Base-by-base conservation (phyloP, 1,284 basidiomycete species). In the Sporisorium iseilematis-ciliati region DNA sequence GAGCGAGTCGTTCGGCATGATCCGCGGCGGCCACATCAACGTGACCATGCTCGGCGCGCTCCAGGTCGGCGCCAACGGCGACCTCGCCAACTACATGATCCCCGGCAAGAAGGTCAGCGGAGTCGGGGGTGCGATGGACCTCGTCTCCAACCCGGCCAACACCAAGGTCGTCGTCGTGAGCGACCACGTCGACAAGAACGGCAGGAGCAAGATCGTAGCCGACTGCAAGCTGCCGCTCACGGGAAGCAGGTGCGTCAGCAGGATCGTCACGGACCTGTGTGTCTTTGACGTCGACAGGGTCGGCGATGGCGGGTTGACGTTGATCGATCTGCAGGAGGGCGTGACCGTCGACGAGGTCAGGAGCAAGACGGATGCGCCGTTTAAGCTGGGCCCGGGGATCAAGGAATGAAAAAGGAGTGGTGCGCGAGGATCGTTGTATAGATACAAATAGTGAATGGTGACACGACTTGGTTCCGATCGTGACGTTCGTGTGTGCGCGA, bases 51-150 rank as follows among this genome's bases (percentile, higher is more conserved):
- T 92, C 21, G 91, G 91, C 48, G 94, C 95, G 3, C 94, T 98
- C 91, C 92, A 98, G 88, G 95, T 97, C 54, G 94, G 93, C 2
- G 90, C 92, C 77, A 91, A 91, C 23, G 96, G 90, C 94, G 95
- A 98, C 84, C 92, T 98, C 69, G 95, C 96, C 55, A 98, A 98
- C 88, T 98, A 93, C 85, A 97, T 97, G 94, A 94, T 97, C 78
- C 95, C 95, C 16, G 93, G 93, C 33, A 94, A 95, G 87, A 89
- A 94, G 82, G 78, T 80, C 18, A 70, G 74, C 59, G 93, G 93
- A 53, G 95, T 97, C 85, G 95, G 95, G 31, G 95, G 95, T 63
- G 94, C 95, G 1, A 97, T 97, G 94, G 94, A 96, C 84, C 90
- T 81, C 16, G 75, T 79, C 38, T 74, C 74, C 23, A 77, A 75